Evolutionary conservation across 805 yeast species (phyloP), one percentile per base, ranked within the genome.

Genomic region (Blastobotrys chiropterorum): DNA sequence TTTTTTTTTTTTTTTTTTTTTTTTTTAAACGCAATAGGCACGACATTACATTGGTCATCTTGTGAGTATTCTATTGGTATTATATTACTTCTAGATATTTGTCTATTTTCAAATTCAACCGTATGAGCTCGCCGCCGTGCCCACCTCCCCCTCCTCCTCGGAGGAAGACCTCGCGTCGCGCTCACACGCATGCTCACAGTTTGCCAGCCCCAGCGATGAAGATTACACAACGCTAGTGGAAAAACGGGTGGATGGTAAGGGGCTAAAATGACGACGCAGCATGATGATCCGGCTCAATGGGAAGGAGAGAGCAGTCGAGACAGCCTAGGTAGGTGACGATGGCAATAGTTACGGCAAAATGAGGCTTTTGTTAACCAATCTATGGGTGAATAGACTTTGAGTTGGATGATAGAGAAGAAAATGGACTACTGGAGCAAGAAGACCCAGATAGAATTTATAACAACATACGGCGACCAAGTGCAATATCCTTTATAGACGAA

Each of bases 401-500:
- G 34, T 26, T 26, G 11, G 34, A 26, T 8, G 43, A 34, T 15
- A 40, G 38, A 26, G 46, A 26, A 11, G 34, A 26, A 26, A 26
- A 26, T 11, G 34, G 11, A 5, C 11, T 26, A 11, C 11, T 26
- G 11, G 34, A 44, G 22, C 34, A 34, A 30, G 16, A 16, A 30
- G 44, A 5, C 26, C 22, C 15, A 42, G 41, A 34, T 43, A 47
- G 39, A 22, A 48, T 39, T 21, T 39, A 21, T 34, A 26, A 46
- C 50, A 50, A 46, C 22, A 30, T 16, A 19, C 34, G 34, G 34
- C 5, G 34, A 11, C 15, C 15, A 3, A 17, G 46, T 26, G 20
- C 21, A 15, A 44, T n/a, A 46, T 34, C 22, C 20, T 13, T 30
- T 26, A 38, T 38, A 21, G 20, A 53, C 46, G 52, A 6, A 19